Evolutionary conservation across 345 rosid genomes (phyloP).

Genomic region (Pelargonium nanum): DNA sequence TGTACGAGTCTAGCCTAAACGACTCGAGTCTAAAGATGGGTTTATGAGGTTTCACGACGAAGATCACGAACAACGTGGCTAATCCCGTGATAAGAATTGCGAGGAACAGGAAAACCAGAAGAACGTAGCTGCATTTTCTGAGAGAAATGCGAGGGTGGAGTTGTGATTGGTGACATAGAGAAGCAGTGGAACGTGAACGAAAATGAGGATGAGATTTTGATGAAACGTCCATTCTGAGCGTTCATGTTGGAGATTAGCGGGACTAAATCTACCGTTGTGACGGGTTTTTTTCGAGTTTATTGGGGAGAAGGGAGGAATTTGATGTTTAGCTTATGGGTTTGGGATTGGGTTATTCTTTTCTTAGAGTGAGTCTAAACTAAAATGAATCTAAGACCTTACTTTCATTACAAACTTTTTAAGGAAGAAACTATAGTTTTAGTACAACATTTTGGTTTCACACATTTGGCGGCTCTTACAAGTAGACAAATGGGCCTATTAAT

Average conservation of each 20-base stretch:
- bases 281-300: not conserved
- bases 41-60: constrained; percentile 21
- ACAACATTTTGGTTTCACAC: too few relatives aligned
- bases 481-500: too few relatives aligned
- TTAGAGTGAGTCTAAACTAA: not conserved
- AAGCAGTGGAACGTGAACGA: too few relatives aligned
- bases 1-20: constrained; percentile 18
- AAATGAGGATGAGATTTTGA: not conserved
- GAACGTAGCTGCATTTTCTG: constrained; percentile 13
- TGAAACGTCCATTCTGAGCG: constrained; percentile 8
- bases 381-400: not conserved
- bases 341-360: constrained; percentile 22
- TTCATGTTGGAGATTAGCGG: constrained; percentile 6
- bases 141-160: constrained; percentile 6
- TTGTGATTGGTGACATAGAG: not conserved
- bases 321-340: constrained; percentile 15
- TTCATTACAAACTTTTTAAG: not conserved
- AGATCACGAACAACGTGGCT: constrained; percentile 6
- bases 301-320: constrained; percentile 9
- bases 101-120: constrained; percentile 9
- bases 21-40: constrained; percentile 22
- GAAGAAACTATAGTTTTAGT: too few relatives aligned
- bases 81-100: constrained; percentile 9
- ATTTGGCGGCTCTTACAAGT: too few relatives aligned
- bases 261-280: constrained; percentile 2